phyloP scores from a whole-genome alignment of 371 early-diverging fungal genomes.

The Lichtheimia hyalospora region DNA sequence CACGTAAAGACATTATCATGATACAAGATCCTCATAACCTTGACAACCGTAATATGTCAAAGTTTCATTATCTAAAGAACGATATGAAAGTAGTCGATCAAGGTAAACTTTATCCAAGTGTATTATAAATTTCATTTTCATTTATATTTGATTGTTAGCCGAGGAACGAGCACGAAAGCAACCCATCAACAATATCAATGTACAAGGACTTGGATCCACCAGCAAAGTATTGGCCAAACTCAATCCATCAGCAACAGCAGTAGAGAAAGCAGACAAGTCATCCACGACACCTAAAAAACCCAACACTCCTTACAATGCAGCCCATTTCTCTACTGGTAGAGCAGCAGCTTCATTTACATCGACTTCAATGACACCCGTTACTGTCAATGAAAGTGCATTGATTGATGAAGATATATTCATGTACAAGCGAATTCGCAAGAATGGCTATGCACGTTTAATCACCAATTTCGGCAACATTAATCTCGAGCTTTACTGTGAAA shows the following conservation, averaged over 20 bases:
- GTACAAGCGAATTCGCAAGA: slow-evolving; percentile 76
- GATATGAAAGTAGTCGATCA: slow-evolving; percentile 58
- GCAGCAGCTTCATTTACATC: slow-evolving; percentile 89
- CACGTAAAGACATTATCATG: slow-evolving; percentile 83
- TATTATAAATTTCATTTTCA: not conserved
- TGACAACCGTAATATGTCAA: slow-evolving; percentile 65
- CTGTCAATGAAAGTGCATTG: slow-evolving; percentile 66
- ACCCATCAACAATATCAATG: slow-evolving; percentile 67
- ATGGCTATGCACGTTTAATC: slow-evolving; percentile 73
- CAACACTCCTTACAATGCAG: slow-evolving; percentile 68
- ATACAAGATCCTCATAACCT: slow-evolving; percentile 90
- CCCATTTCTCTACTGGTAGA: slow-evolving; percentile 80
- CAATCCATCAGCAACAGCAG: slow-evolving; percentile 34
- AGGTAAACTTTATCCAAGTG: slow-evolving; percentile 18
- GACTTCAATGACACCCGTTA: slow-evolving; percentile 75
- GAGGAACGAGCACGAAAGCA: slow-evolving; percentile 50
- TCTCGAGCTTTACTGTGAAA: slow-evolving; percentile 83
- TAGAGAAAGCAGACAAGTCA: slow-evolving; percentile 21
- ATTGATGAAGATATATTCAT: slow-evolving; percentile 85
- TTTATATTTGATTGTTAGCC: slow-evolving; percentile 18
- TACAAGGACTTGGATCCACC: slow-evolving; percentile 55
- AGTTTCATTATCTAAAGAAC: slow-evolving; percentile 74
- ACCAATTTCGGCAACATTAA: slow-evolving; percentile 89
- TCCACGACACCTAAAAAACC: slow-evolving; percentile 34
- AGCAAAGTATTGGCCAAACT: slow-evolving; percentile 59